phyloP scores from a whole-genome alignment of 352 stramenopile genomes.

The Blastocystis sp. region DNA sequence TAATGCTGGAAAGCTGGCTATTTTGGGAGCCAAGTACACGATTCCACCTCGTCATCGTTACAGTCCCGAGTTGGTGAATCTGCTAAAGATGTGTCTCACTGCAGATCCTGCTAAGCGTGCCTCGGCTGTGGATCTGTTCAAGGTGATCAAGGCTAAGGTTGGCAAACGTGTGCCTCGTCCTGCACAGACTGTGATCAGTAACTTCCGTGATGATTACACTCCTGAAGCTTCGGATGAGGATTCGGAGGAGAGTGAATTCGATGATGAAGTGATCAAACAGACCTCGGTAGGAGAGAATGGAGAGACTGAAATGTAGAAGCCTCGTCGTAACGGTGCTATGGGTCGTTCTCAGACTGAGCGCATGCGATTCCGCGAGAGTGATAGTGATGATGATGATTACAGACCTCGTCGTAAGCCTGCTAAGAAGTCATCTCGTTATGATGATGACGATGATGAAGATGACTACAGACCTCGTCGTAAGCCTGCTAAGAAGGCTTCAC shows the following conservation, averaged over 20 bases:
- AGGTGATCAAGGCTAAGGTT: conserved; percentile 64
- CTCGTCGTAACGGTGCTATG: background rate
- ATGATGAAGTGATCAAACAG: conserved; percentile 46
- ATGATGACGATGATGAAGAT: conserved; percentile 1
- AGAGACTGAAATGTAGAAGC: background rate
- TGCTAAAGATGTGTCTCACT: conserved; percentile 83
- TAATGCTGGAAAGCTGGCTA: conserved; percentile 79
- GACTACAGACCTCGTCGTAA: background rate
- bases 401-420: background rate
- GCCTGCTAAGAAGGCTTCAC: conserved; percentile 20
- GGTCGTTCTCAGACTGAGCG: background rate
- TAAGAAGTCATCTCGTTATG: too few relatives aligned
- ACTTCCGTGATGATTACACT: conserved; percentile 11
- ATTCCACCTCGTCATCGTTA: conserved; percentile 82
- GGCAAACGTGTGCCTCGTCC: conserved; percentile 17
- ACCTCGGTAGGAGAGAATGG: background rate
- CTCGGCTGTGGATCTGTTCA: conserved; percentile 82
- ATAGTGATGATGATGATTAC: conserved; percentile 7
- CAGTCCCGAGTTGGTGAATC: conserved; percentile 75
- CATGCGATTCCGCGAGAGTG: conserved; percentile 34
- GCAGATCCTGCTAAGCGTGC: conserved; percentile 79
- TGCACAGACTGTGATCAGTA: background rate
- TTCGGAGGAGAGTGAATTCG: background rate
- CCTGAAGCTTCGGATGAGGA: conserved; percentile 20
- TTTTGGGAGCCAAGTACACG: conserved; percentile 84